Conservation (phyloP, 73 alveolate genomes). For the Stentor coeruleus region DNA sequence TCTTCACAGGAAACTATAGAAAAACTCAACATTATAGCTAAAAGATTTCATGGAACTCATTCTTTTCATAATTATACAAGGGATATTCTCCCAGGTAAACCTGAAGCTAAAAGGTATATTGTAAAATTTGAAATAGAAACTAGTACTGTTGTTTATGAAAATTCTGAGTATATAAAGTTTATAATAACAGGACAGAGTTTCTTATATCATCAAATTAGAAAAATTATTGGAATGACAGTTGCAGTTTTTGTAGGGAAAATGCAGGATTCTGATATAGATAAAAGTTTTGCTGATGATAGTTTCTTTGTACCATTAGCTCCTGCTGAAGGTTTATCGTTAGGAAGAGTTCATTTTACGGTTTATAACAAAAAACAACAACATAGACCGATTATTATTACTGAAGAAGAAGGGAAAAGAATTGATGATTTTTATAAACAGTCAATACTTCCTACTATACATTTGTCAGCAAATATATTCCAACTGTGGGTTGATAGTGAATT, state of each 20-base stretch:
- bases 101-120: slow-evolving; percentile 79
- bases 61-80: slow-evolving; percentile 88
- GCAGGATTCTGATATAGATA: slow-evolving; percentile 43
- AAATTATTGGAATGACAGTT: slow-evolving; percentile 87
- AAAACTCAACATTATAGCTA: slow-evolving; percentile 53
- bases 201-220: slow-evolving; percentile 92
- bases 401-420: slow-evolving; percentile 12
- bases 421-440: background rate
- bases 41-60: slow-evolving; percentile 79
- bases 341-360: background rate
- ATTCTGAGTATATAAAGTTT: slow-evolving; percentile 69
- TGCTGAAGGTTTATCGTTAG: slow-evolving; percentile 62
- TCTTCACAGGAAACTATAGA: slow-evolving; percentile 51
- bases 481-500: slow-evolving; percentile 7
- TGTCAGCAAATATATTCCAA: background rate
- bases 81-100: slow-evolving; percentile 67
- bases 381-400: slow-evolving; percentile 6
- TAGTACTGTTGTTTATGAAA: slow-evolving; percentile 56
- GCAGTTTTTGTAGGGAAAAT: slow-evolving; percentile 47
- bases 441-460: slow-evolving; percentile 1
- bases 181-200: slow-evolving; percentile 84
- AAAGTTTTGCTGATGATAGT: slow-evolving; percentile 46
- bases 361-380: background rate
- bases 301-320: slow-evolving; percentile 62
- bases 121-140: slow-evolving; percentile 44